These are phyloP conservation scores for Emergomyces pasteurianus DNA, from an alignment of 2,329 filamentous ascomycete genomes.

Conservation along the genomic window DNA sequence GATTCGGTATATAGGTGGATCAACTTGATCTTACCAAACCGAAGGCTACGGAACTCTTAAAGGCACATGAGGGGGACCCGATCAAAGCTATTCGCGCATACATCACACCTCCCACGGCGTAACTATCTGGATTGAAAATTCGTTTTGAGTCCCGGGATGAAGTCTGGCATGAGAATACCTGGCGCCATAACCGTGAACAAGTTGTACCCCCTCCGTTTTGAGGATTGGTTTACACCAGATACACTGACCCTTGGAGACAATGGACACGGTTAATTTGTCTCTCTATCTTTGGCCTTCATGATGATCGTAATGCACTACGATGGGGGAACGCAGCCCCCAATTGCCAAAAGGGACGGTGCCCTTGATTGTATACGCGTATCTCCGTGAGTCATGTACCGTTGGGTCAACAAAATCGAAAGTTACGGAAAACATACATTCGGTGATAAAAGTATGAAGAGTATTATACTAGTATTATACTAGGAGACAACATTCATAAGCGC, in stretches of 20 bases:
- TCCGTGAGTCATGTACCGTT: neutral
- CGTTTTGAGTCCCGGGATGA: neutral
- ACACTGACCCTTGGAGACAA: neutral
- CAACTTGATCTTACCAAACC: constrained; percentile 35
- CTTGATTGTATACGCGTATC: neutral
- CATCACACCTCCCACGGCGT: constrained; percentile 16
- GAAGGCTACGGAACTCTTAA: constrained; percentile 37
- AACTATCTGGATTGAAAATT: neutral
- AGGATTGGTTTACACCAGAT: neutral
- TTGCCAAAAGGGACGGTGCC: neutral
- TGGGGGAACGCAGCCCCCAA: neutral
- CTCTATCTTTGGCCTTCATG: neutral
- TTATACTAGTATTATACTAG: neutral
- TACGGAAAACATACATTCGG: neutral
- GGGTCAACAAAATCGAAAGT: neutral
- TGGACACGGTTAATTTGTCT: neutral
- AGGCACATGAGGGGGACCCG: constrained; percentile 34
- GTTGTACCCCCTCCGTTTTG: neutral
- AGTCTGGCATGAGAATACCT: neutral
- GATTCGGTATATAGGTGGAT: constrained; percentile 22
- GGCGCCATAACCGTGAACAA: too few species aligned
- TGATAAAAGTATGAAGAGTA: neutral
- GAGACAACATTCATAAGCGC: neutral
- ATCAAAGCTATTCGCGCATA: constrained; percentile 32
- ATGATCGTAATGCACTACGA: neutral